Evolutionary conservation across 345 rosid genomes (phyloP).

Genomic region (Bretschneidera sinensis): DNA sequence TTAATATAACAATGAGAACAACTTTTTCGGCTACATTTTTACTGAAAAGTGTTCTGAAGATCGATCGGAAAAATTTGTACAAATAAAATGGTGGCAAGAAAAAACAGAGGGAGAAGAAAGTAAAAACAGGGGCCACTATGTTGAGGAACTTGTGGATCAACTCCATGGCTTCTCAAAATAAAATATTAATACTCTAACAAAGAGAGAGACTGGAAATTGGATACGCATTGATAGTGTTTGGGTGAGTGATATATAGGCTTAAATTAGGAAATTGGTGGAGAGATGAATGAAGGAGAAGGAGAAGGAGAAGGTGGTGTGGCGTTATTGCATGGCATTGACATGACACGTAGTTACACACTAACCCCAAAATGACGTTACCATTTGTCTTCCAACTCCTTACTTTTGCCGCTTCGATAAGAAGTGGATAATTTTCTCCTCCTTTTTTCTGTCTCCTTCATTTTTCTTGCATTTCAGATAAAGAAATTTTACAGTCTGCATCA

Average conservation of each 20-base stretch:
- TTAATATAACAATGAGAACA: too few relatives aligned
- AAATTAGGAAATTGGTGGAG: neutral
- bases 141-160: constrained; percentile 41
- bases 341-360: constrained; percentile 41
- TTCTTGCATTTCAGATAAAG: too few relatives aligned
- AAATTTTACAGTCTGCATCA: too few relatives aligned
- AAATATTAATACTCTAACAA: too few relatives aligned
- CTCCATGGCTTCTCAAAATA: constrained; percentile 33
- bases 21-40: constrained; percentile 50
- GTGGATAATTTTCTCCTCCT: too few relatives aligned
- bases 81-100: constrained; percentile 45
- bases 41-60: constrained; percentile 27
- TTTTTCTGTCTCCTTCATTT: too few relatives aligned
- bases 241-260: neutral
- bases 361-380: too few relatives aligned
- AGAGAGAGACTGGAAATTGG: neutral
- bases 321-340: constrained; percentile 30
- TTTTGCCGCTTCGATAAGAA: too few relatives aligned
- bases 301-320: constrained; percentile 26
- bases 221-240: too few relatives aligned
- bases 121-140: constrained; percentile 41
- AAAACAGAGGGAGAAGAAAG: constrained; percentile 41
- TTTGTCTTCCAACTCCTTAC: too few relatives aligned
- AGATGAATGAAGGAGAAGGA: neutral
- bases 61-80: constrained; percentile 30